Evolutionary conservation across 1,284 basidiomycete genomes (phyloP).

Genomic region (Sanguinoderma infundibulare): DNA sequence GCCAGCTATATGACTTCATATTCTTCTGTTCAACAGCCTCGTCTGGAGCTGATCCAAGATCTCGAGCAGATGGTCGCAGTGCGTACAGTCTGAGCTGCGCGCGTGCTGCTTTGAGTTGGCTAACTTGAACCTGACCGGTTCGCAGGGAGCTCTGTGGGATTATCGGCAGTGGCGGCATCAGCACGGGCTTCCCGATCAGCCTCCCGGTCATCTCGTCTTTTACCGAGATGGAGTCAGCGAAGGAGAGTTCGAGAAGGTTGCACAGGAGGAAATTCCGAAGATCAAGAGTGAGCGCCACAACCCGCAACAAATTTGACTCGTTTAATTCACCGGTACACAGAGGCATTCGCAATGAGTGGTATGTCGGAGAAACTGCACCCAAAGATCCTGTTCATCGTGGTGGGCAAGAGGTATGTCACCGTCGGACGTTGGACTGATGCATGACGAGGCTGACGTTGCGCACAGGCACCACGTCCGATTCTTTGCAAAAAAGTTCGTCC

Average conservation of each 20-base stretch:
- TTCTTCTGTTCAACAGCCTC: conserved; percentile 50
- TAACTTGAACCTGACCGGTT: neutral
- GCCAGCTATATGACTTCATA: conserved; percentile 44
- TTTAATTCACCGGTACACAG: neutral
- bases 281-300: conserved; percentile 43
- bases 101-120: neutral
- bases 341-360: conserved; percentile 6
- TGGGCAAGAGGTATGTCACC: conserved; percentile 61
- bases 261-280: conserved; percentile 45
- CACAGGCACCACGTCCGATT: conserved; percentile 54
- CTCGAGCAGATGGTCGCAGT: conserved; percentile 45
- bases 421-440: no score
- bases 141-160: conserved; percentile 34
- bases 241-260: conserved; percentile 56
- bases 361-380: conserved; percentile 28
- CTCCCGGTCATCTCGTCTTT: conserved; percentile 48
- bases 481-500: conserved; percentile 40
- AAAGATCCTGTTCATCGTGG: conserved; percentile 49
- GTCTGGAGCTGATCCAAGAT: conserved; percentile 53
- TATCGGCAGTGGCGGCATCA: conserved; percentile 26
- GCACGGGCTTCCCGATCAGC: no score
- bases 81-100: conserved; percentile 18
- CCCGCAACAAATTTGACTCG: neutral
- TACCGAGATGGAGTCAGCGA: conserved; percentile 72
- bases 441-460: neutral